Evolutionary conservation across 1,284 basidiomycete genomes (phyloP).

Genomic region (Heterobasidion parviporum): DNA sequence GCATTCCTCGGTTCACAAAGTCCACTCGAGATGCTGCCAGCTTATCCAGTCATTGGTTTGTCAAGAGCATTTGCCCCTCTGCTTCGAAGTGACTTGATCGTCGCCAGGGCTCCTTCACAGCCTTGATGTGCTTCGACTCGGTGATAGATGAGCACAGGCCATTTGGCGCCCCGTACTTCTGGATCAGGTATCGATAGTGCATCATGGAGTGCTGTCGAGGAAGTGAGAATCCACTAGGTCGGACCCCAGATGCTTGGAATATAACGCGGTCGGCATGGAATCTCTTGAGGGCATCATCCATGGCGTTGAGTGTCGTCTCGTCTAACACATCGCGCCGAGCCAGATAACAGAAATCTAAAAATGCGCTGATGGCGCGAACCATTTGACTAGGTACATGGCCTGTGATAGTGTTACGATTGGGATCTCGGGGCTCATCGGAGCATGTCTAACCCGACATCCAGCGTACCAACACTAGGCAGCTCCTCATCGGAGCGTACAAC

Average conservation of each 20-base stretch:
- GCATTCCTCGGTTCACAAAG: background rate
- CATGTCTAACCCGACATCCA: too few species aligned
- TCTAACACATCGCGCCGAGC: conserved; percentile 1
- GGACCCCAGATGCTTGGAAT: conserved; percentile 10
- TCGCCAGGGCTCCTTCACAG: conserved; percentile 18
- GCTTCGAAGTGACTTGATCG: conserved; percentile 7
- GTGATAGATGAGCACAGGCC: conserved; percentile 19
- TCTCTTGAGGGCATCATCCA: conserved; percentile 5
- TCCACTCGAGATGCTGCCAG: background rate
- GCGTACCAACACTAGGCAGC: too few species aligned
- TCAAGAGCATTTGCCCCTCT: background rate
- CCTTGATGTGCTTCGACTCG: conserved; percentile 18
- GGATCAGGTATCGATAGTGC: conserved; percentile 9
- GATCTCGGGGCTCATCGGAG: too few species aligned
- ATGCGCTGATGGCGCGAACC: conserved; percentile 7
- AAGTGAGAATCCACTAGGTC: conserved; percentile 9
- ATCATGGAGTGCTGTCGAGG: conserved; percentile 13
- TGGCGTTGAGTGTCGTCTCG: background rate
- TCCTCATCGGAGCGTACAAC: too few species aligned
- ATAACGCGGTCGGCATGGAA: conserved; percentile 9
- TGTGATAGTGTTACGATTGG: too few species aligned
- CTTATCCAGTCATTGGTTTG: background rate
- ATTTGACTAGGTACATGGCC: conserved; percentile 11
- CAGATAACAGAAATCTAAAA: conserved; percentile 16
- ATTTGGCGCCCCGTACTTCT: conserved; percentile 12